These are phyloP conservation scores for Lactifluus subvellereus DNA, from an alignment of 768 basidiomycete species.

Conservation along the genomic window DNA sequence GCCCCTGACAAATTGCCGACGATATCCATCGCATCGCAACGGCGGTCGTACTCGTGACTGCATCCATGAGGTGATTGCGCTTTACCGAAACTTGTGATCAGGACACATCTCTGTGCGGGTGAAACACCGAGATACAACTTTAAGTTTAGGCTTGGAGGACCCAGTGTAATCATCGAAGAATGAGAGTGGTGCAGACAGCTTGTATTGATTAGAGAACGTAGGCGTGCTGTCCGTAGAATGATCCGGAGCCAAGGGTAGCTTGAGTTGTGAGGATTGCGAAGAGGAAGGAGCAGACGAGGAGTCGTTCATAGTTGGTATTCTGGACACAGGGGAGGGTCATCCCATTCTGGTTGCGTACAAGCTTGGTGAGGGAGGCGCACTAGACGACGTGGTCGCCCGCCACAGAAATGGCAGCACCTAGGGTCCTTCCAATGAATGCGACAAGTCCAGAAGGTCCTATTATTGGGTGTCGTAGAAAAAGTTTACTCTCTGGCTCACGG, in stretches of 20 bases:
- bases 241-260: background rate
- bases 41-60: background rate
- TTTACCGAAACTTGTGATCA: background rate
- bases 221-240: no score
- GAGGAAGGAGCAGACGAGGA: no score
- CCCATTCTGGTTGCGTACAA: background rate
- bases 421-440: background rate
- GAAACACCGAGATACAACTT: background rate
- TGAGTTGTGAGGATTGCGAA: background rate
- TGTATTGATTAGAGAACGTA: background rate
- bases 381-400: background rate
- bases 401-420: background rate
- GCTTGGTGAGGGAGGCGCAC: background rate
- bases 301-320: no score
- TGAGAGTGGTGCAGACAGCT: background rate
- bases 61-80: background rate
- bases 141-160: background rate
- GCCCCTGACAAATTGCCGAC: background rate
- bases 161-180: background rate
- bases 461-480: background rate
- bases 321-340: background rate
- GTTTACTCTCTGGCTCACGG: background rate
- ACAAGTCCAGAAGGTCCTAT: background rate
- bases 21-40: background rate
- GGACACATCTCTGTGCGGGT: background rate